Conservation (phyloP, 176 grass and related monocot species). For the Phragmites australis region DNA sequence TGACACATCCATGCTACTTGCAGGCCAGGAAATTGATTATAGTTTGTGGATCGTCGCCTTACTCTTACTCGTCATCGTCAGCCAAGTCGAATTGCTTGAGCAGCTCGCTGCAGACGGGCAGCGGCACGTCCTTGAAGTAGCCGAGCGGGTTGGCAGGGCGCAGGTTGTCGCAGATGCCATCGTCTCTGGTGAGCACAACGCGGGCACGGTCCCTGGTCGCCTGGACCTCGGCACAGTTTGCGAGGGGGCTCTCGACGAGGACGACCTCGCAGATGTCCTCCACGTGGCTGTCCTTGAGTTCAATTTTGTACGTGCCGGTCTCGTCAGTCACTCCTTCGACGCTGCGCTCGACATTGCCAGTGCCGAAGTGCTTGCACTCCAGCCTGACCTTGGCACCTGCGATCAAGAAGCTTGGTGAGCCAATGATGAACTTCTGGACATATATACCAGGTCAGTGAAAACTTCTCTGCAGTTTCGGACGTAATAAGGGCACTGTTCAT, state of each 20-base stretch:
- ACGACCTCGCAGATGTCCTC: slow-evolving; percentile 74
- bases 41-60: slow-evolving; percentile 1
- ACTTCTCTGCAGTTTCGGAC: not conserved
- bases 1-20: slow-evolving; percentile 23
- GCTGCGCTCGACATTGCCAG: slow-evolving; percentile 33
- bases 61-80: slow-evolving; percentile 34
- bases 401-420: slow-evolving; percentile 23
- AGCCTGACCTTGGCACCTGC: slow-evolving; percentile 76
- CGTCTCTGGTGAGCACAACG: slow-evolving; percentile 46
- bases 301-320: slow-evolving; percentile 60
- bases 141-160: slow-evolving; percentile 65
- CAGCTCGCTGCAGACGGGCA: slow-evolving; percentile 53
- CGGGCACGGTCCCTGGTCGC: slow-evolving; percentile 39
- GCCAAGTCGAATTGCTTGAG: slow-evolving; percentile 41
- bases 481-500: not conserved
- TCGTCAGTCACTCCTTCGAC: slow-evolving; percentile 51
- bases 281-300: slow-evolving; percentile 66
- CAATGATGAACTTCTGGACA: not conserved
- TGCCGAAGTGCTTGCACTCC: slow-evolving; percentile 67
- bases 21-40: slow-evolving; percentile 12
- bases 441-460: not conserved
- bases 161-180: slow-evolving; percentile 42
- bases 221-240: slow-evolving; percentile 43
- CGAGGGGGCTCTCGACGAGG: slow-evolving; percentile 54
- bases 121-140: slow-evolving; percentile 63